Percentiles rank a stretch among this genome's conserved stretches.
Evolutionary conservation across 2,329 filamentous ascomycete species (phyloP).

Genomic region (Penicillium crustosum): DNA sequence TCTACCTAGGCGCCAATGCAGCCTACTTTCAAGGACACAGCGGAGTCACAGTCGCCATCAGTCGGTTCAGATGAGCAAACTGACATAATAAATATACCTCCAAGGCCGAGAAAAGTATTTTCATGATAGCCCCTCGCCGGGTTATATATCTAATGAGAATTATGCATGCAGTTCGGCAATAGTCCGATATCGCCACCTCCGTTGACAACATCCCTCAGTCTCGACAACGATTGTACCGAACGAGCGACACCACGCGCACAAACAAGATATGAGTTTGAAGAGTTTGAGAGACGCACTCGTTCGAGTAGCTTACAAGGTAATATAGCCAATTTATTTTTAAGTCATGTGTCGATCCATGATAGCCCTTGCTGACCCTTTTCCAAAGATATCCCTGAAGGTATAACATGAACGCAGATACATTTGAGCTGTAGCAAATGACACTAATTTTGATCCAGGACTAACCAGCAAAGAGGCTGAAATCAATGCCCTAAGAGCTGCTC

Average conservation of each 20-base stretch:
- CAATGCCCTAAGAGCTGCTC: slow-evolving; percentile 69
- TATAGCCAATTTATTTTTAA: slow-evolving; percentile 36
- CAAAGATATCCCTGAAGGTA: slow-evolving; percentile 38
- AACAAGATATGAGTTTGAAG: slow-evolving; percentile 72
- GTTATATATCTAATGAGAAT: neutral
- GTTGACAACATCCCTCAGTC: slow-evolving; percentile 72
- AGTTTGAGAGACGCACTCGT: slow-evolving; percentile 52
- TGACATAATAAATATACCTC: slow-evolving; percentile 3
- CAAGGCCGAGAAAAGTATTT: slow-evolving; percentile 19
- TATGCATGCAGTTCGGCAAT: slow-evolving; percentile 29
- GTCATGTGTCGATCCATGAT: slow-evolving; percentile 8
- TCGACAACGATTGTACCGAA: slow-evolving; percentile 64
- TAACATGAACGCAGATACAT: slow-evolving; percentile 7
- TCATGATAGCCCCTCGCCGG: neutral
- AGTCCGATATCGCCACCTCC: slow-evolving; percentile 64
- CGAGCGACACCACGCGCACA: slow-evolving; percentile 78
- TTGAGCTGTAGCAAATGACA: slow-evolving; percentile 25
- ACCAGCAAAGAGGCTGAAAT: slow-evolving; percentile 57
- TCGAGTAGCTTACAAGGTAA: slow-evolving; percentile 77
- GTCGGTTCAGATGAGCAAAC: slow-evolving; percentile 10
- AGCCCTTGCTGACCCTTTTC: slow-evolving; percentile 12
- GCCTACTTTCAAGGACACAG: slow-evolving; percentile 6
- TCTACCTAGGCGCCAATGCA: slow-evolving; percentile 4
- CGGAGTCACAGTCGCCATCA: slow-evolving; percentile 15
- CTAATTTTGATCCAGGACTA: slow-evolving; percentile 35